phyloP scores from a whole-genome alignment of 352 stramenopile genomes.

The Globisporangium uncinulatum region DNA sequence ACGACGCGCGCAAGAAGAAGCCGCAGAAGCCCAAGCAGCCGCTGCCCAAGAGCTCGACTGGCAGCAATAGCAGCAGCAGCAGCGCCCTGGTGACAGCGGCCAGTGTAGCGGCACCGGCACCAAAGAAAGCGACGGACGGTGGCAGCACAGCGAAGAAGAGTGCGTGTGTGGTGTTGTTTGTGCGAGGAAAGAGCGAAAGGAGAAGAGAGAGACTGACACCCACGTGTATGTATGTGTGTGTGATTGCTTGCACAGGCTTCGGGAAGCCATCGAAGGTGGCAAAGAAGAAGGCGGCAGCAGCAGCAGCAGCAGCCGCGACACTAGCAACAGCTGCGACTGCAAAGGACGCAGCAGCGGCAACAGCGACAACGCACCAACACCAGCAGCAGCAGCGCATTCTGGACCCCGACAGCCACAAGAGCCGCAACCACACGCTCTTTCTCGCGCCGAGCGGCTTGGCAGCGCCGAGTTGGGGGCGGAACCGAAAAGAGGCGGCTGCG shows the following conservation, averaged over 20 bases:
- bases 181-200: background rate
- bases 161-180: background rate
- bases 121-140: background rate
- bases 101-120: conserved; percentile 3
- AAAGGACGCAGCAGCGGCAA: conserved; percentile 9
- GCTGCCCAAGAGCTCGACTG: background rate
- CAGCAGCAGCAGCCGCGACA: conserved; percentile 11
- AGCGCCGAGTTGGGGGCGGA: conserved; percentile 26
- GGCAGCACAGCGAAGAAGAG: conserved; percentile 2
- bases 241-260: conserved; percentile 3
- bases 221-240: conserved; percentile 9
- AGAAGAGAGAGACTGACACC: background rate
- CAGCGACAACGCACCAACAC: conserved; percentile 2
- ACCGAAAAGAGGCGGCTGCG: conserved; percentile 12
- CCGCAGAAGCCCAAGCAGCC: conserved; percentile 1
- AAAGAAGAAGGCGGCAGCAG: conserved; percentile 27
- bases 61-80: conserved; percentile 9
- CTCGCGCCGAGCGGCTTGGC: conserved; percentile 26
- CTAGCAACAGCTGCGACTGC: conserved; percentile 10
- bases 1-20: conserved; percentile 34
- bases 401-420: conserved; percentile 59
- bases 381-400: conserved; percentile 10
- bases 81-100: conserved; percentile 6
- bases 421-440: conserved; percentile 64
- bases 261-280: conserved; percentile 26